Base-by-base conservation (phyloP, 129 eudicot species). In the Ambrosia trifida region DNA sequence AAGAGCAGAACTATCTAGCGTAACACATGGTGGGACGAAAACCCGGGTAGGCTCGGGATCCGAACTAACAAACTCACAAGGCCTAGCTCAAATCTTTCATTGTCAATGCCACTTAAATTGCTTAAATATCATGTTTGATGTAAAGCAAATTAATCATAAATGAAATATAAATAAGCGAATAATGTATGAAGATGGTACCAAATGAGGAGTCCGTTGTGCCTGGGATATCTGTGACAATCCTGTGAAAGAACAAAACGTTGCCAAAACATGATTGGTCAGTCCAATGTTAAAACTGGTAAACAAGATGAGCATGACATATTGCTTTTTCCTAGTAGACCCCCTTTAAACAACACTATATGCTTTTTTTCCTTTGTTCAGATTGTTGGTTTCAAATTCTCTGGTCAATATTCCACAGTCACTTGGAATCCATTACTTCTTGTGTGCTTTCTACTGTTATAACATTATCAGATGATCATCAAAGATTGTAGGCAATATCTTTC, bases 121-220 rank as follows among this genome's bases (percentile, higher is more conserved):
- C 8, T 38, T 9, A 38, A 38, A 38, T 3, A 14, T 5, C 7
- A 50, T n/a, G 56, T 50, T 16, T 50, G 56, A 50, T 50, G 10
- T 50, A 50, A 50, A 50, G 57, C 16, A 50, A 51, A 51, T 24
- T n/a, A n/a, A n/a, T n/a, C 57, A 51, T 51, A 14, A 20, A 17
- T 16, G 20, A 47, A 47, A 61, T 9, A 4, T 17, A 40, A 63
- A 7, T n/a, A 17, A 45, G 24, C 31, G 18, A 47, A 45, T 45
- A 10, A 56, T 53, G 33, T n/a, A 44, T 35, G 59, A 53, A 53
- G 58, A 69, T 51, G 28, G 76, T 78, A 70, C 77, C 77, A 63
- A 78, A 78, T 40, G 82, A 71, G 72, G 82, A 72, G 71, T 78
- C 82, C 46, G 82, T 78, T 72, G 82, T 78, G 78, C 82, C 82